phyloP scores from a whole-genome alignment of 2,329 filamentous ascomycete species.

The Juglanconis juglandina region DNA sequence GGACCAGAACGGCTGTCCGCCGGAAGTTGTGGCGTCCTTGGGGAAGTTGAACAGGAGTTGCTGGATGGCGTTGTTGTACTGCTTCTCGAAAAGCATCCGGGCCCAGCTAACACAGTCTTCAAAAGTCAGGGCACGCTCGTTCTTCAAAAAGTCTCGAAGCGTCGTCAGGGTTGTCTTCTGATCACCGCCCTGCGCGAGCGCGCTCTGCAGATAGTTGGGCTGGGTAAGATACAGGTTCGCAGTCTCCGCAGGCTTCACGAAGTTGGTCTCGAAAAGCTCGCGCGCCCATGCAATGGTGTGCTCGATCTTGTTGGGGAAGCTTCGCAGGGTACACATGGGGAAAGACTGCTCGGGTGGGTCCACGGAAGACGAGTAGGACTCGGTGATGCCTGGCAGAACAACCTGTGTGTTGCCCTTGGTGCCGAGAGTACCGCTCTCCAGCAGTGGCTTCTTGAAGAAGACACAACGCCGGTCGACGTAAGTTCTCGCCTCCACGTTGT shows the following conservation, averaged over 20 bases:
- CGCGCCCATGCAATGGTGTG: constrained; percentile 98
- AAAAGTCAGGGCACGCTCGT: constrained; percentile 85
- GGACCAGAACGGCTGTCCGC: constrained; percentile 93
- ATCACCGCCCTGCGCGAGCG: constrained; percentile 88
- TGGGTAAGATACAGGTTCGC: constrained; percentile 93
- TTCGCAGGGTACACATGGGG: constrained; percentile 96
- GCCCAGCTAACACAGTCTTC: constrained; percentile 98
- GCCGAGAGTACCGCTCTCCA: constrained; percentile 96
- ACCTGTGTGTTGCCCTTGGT: constrained; percentile 99
- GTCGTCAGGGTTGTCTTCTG: constrained; percentile 92
- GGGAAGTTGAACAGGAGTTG: constrained; percentile 97
- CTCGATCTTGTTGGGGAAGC: constrained; percentile 97
- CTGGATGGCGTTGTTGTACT: constrained; percentile 95
- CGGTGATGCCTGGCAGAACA: constrained; percentile 82
- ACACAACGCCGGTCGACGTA: constrained; percentile 96
- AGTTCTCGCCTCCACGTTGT: constrained; percentile 94
- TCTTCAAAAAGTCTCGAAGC: constrained; percentile 84
- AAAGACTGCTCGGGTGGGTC: constrained; percentile 98
- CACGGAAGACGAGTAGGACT: constrained; percentile 91
- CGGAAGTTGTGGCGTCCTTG: constrained; percentile 84
- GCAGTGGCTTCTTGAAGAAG: constrained; percentile 94
- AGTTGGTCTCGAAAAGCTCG: constrained; percentile 90
- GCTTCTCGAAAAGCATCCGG: constrained; percentile 87
- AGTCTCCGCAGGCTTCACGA: constrained; percentile 88
- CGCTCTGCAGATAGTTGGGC: constrained; percentile 82